Evolutionary conservation across 1,139 yeast genomes (phyloP), one percentile per base, ranked within the genome.

Genomic region (Scheffersomyces stambukii): DNA sequence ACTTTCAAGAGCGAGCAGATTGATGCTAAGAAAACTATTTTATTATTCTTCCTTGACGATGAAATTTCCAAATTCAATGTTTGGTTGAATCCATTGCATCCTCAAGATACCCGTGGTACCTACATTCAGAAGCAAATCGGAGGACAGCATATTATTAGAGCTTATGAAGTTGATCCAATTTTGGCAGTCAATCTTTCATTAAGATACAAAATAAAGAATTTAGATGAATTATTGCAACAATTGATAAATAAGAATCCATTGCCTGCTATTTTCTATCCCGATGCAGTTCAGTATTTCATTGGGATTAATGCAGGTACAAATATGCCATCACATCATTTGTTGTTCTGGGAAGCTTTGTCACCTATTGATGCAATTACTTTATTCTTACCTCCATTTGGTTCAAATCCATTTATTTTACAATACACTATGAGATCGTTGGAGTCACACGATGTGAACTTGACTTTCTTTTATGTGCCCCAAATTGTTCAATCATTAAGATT

Each of bases 401-500:
- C 65, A 21, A 76, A 84, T 45, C 77, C 94, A 0, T 71, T 66
- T 43, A 63, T 85, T 18, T 60, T 86, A 36, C 99, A 93, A 54
- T 91, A 80, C 50, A 81, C 95, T 17, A 83, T 91, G 82, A 71
- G 95, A 42, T 83, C 97, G 0, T 64, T 93, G 41, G 96, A 89
- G 54, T 70, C 78, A 18, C 95, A 86, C 48, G 95, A 88, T 50
- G 89, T 85, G 24, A 83, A 84, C 46, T 61, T 84, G 38, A 85
- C 96, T 0, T 93, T 93, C 62, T 93, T 93, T 56, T 93, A 93
- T 50, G 97, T 93, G 24, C 98, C 99, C 2, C 98, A 93, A 54
- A 86, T 93, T 54, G 98, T 93, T 11, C 99, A 93, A 57, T 74
- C 85, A 36, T 68, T 93, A 41, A 73, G 97, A 43, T 81, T 80